These are phyloP conservation scores for Geosmithia morbida DNA, from an alignment of 2,329 filamentous ascomycete species.

Conservation along the genomic window DNA sequence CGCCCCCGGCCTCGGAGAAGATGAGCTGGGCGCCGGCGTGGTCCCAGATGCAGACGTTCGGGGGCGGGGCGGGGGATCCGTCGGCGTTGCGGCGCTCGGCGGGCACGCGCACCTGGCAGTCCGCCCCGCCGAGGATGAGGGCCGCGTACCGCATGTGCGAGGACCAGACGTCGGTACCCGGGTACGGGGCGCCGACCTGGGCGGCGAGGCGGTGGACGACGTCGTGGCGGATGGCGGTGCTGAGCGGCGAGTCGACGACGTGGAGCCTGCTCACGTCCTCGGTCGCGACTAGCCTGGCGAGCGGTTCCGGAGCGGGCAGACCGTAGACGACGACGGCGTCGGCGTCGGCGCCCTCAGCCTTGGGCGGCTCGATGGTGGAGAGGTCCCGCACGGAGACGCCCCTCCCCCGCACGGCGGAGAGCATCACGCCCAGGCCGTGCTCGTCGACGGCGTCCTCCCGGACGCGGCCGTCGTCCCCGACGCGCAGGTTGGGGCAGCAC, in stretches of 20 bases:
- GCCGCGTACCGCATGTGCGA: slow-evolving; percentile 23
- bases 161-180: slow-evolving; percentile 22
- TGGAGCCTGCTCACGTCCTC: slow-evolving; percentile 10
- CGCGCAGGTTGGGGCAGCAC: slow-evolving; percentile 42
- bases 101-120: slow-evolving; percentile 18
- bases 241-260: slow-evolving; percentile 18
- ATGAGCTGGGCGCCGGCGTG: slow-evolving; percentile 44
- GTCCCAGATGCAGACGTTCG: slow-evolving; percentile 28
- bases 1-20: slow-evolving; percentile 38
- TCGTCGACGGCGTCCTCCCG: slow-evolving; percentile 16
- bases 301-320: slow-evolving; percentile 7
- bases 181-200: slow-evolving; percentile 15
- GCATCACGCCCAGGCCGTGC: slow-evolving; percentile 18
- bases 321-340: slow-evolving; percentile 6
- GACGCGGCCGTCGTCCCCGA: slow-evolving; percentile 17
- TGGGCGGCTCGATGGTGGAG: background rate
- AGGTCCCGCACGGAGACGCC: slow-evolving; percentile 15
- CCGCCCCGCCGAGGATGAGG: slow-evolving; percentile 19
- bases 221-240: slow-evolving; percentile 14
- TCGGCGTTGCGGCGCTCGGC: slow-evolving; percentile 1
- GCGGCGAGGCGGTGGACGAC: slow-evolving; percentile 15
- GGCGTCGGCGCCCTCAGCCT: slow-evolving; percentile 1
- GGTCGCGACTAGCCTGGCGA: slow-evolving; percentile 9
- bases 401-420: slow-evolving; percentile 16
- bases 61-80: background rate